These are phyloP conservation scores for Ceratorhiza oryzae-sativae DNA, from an alignment of 1,284 basidiomycete genomes.

Conservation along the genomic window DNA sequence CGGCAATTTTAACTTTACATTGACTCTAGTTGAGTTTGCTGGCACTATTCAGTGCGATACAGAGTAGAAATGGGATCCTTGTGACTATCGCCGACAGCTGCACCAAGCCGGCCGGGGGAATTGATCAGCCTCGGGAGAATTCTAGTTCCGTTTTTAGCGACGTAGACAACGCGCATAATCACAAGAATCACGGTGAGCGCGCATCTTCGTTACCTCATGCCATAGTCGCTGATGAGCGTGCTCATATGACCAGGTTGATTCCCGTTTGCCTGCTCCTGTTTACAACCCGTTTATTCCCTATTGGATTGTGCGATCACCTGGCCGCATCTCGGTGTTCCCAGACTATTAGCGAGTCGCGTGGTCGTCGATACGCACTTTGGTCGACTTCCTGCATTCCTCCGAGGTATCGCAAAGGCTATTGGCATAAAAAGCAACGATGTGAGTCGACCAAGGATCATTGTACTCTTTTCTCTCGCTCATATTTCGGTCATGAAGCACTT, in stretches of 20 bases:
- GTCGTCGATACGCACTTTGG: background rate
- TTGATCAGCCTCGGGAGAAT: background rate
- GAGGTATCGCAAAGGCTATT: background rate
- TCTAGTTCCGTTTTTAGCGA: background rate
- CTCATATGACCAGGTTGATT: constrained; percentile 13
- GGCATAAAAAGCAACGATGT: constrained; percentile 22
- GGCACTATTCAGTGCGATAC: background rate
- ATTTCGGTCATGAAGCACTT: constrained; percentile 10
- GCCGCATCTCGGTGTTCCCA: background rate
- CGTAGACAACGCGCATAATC: background rate
- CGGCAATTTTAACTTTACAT: background rate
- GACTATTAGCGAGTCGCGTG: background rate
- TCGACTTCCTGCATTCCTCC: constrained; percentile 14
- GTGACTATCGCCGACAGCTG: constrained; percentile 16
- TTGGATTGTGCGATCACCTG: constrained; percentile 2
- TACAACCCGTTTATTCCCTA: background rate
- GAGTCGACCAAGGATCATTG: background rate
- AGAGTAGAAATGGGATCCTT: constrained; percentile 6
- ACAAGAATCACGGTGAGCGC: background rate
- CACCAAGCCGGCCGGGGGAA: background rate
- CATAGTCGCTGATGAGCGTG: background rate
- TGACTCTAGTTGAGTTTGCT: background rate
- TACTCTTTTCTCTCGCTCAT: background rate
- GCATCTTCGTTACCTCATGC: background rate
- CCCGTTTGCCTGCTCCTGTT: background rate